Conservation (phyloP, 2,329 filamentous ascomycete genomes). For the Calonectria crousiana region DNA sequence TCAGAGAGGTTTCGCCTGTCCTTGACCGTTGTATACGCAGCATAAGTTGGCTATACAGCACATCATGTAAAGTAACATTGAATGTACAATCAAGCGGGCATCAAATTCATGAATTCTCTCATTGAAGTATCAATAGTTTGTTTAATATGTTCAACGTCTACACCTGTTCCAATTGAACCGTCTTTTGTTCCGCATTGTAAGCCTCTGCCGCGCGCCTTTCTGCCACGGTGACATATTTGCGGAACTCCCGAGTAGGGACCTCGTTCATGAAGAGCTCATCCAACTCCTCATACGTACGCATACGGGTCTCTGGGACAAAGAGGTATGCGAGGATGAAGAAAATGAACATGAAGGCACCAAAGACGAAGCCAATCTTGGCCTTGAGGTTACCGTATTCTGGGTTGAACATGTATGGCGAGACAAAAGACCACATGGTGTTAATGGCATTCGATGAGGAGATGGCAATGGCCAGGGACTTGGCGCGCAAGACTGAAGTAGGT, state of each 20-base stretch:
- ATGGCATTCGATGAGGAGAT: slow-evolving; percentile 56
- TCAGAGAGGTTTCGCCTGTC: not conserved
- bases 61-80: not conserved
- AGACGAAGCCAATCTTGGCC: slow-evolving; percentile 57
- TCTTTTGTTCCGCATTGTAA: slow-evolving; percentile 32
- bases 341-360: slow-evolving; percentile 50
- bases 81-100: not conserved
- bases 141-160: not conserved
- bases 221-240: slow-evolving; percentile 37
- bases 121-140: not conserved
- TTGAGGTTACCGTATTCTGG: slow-evolving; percentile 51
- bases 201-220: slow-evolving; percentile 42
- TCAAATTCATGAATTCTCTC: not conserved
- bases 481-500: slow-evolving; percentile 57
- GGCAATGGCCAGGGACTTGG: slow-evolving; percentile 57
- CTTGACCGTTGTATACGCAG: not conserved
- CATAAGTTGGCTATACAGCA: not conserved
- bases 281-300: slow-evolving; percentile 44
- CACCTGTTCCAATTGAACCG: not conserved
- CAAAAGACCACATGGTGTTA: slow-evolving; percentile 58
- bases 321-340: slow-evolving; percentile 55
- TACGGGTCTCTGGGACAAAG: slow-evolving; percentile 61
- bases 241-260: slow-evolving; percentile 40
- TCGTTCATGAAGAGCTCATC: slow-evolving; percentile 45
- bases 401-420: slow-evolving; percentile 60